Conservation (phyloP, 192 early-diverging fungal genomes). For the Mortierella claussenii region DNA sequence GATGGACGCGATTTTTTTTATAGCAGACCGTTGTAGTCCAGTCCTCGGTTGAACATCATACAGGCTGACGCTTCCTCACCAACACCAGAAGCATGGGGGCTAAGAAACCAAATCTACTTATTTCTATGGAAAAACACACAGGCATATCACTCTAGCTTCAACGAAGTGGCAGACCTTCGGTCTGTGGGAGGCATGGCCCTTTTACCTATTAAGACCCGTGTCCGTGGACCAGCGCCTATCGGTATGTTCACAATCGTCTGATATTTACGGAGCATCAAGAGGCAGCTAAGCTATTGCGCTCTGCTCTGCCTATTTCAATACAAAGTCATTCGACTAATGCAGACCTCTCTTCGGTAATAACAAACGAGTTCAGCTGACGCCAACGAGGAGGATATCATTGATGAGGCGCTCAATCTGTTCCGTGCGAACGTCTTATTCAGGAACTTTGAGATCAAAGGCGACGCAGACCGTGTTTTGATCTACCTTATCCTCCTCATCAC, state of each 20-base stretch:
- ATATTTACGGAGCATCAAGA: too few species aligned
- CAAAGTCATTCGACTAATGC: too few species aligned
- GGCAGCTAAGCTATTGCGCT: background rate
- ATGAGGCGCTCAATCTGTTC: conserved; percentile 95
- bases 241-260: conserved; percentile 67
- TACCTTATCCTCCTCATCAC: conserved; percentile 95
- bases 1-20: too few species aligned
- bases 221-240: conserved; percentile 83
- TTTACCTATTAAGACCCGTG: conserved; percentile 90
- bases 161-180: conserved; percentile 67
- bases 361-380: conserved; percentile 60
- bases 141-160: conserved; percentile 93
- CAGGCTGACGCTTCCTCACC: too few species aligned
- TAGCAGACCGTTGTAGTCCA: too few species aligned
- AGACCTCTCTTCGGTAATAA: too few species aligned
- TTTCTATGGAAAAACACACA: conserved; percentile 18
- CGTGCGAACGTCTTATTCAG: conserved; percentile 97
- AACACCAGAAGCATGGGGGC: too few species aligned
- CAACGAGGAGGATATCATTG: conserved; percentile 85
- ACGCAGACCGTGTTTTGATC: conserved; percentile 92
- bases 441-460: conserved; percentile 99
- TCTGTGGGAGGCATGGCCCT: conserved; percentile 86
- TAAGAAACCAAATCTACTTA: too few species aligned
- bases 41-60: too few species aligned
- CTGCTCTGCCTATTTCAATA: too few species aligned